Evolutionary conservation across 306 rosid species (phyloP).

Genomic region (Inga leiocalycina): DNA sequence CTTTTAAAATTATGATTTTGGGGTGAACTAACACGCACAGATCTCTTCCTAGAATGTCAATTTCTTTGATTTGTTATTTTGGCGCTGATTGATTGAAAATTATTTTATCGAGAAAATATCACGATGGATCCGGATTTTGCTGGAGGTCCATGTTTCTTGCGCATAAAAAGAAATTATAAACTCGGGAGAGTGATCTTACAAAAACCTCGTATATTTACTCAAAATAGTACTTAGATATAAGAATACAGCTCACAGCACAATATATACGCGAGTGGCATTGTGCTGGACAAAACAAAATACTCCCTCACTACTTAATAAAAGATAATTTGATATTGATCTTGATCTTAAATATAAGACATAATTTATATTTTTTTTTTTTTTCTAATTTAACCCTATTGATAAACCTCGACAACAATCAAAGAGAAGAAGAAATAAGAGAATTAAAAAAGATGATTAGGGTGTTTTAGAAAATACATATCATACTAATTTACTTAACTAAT

Average conservation of each 20-base stretch:
- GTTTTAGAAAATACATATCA: no score
- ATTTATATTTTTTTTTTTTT: no score
- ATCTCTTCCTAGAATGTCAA: neutral
- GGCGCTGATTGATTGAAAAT: neutral
- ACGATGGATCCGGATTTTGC: neutral
- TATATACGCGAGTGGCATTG: neutral
- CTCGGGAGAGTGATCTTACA: neutral
- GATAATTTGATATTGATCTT: no score
- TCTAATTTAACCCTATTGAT: no score
- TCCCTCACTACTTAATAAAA: no score
- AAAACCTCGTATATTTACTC: neutral
- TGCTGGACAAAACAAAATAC: neutral
- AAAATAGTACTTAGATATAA: neutral
- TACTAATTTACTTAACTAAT: no score
- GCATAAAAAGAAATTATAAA: neutral
- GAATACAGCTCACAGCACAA: neutral
- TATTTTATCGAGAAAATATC: neutral
- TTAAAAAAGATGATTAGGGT: no score
- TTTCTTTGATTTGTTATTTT: neutral
- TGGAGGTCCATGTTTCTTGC: neutral
- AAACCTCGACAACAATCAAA: accelerated
- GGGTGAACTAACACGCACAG: no score
- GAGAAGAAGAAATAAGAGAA: no score
- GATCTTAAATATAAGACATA: no score
- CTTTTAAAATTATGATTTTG: no score